Base-by-base conservation (phyloP, 306 rosid species). In the Alnus glutinosa region DNA sequence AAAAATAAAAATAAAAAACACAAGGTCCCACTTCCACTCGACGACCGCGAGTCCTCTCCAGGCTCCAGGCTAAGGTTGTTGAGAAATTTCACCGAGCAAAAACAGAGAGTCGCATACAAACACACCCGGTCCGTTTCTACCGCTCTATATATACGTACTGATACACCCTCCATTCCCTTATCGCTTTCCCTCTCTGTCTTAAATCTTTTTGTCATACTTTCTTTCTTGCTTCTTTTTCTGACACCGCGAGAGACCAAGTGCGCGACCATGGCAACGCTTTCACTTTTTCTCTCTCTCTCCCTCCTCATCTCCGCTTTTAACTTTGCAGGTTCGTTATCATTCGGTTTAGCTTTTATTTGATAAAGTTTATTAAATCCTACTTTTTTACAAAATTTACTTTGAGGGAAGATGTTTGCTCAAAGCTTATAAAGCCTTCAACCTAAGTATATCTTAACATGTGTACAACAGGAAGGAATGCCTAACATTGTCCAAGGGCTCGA, bases 281-380 rank as follows among this genome's bases (percentile, higher is more conserved):
- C 83, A 42, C 3, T 58, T 58, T 42, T 76, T 61, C 57, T 87
- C 84, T 75, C 23, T 39, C 79, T 89, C 87, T 80, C 67, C 50
- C 79, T 90, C 72, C 52, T 84, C 16, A 13, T 78, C 81, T 71
- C 77, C 66, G 15, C 81, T 36, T 55, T 92, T 73, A 4, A 4
- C 75, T 59, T 82, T 39, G 82, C 91, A 44, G 94, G 98, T 91
- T 58, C 19, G 78, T 83, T 44, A 73, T 75, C 32, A 3, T 63
- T n/a, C 18, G 36, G 36, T 1, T 34, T 4, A 8, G 28, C 19
- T 75, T 63, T 23, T 23, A 23, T 23, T 23, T 23, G 28, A 23
- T 23, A 23, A 0, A 0, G 28, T 23, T 0, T 0, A 23, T 23
- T 23, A 0, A 23, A 23, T 0, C 28, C 28, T 23, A 23, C 28